Base-by-base conservation (phyloP, 441 rosid genomes). In the Eruca vesicaria region DNA sequence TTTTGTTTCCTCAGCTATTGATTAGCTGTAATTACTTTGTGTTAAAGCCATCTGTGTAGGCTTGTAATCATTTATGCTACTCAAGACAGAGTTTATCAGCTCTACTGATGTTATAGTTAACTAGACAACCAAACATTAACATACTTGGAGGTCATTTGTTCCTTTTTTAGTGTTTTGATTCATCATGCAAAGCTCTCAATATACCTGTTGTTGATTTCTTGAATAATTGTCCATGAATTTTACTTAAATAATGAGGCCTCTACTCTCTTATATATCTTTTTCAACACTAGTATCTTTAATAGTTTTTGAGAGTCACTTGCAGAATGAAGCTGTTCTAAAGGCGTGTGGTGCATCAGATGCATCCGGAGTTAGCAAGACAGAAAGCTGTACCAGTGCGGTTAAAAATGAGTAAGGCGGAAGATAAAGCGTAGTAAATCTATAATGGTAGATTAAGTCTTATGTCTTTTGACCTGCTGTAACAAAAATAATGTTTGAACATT, bases 301-400 rank as follows among this genome's bases (percentile, higher is more conserved):
- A 32, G 11, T 14, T n/a, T 43, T 56, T 64, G 23, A 53, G 35
- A 21, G 28, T 63, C 50, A 77, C 53, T 63, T 83, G 79, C 86
- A 93, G 93, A 93, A 91, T 66, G 98, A 93, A 77, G 97, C 96
- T 70, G 94, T 93, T 66, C 72, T 91, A 71, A 86, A 75, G 86
- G 91, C 90, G 9, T 88, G 96, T 70, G 74, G 84, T 38, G 87
- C 82, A 73, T 77, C 89, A 53, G 84, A 83, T 36, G 87, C 89
- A 78, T 69, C 89, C 1, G 75, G 55, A 72, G 74, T 69, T 66
- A 63, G 69, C 31, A 77, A 79, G 60, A 78, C 82, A 69, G 81
- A 52, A 15, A 58, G 61, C 69, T 14, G 43, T 71, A 79, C 31
- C 66, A 36, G 77, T 77, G 71, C 74, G 64, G 65, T 29, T 9